Evolutionary conservation across 345 rosid species (phyloP).

Genomic region (Conringia planisiliqua): DNA sequence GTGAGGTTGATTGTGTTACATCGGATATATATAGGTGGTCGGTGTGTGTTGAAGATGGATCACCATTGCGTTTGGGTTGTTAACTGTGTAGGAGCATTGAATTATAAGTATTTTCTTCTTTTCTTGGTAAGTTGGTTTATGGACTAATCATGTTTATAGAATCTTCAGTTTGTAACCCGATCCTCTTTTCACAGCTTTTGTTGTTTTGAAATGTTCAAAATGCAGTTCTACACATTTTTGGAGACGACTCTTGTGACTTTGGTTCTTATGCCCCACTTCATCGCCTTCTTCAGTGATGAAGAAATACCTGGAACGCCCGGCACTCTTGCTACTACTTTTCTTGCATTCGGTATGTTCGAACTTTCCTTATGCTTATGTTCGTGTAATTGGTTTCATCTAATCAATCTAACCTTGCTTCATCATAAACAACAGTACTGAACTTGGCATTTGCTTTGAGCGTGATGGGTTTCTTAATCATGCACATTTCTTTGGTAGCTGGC

Average conservation of each 20-base stretch:
- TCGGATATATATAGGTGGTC: conserved; percentile 59
- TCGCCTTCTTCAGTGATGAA: conserved; percentile 89
- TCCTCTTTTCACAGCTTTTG: neutral
- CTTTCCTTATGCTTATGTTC: neutral
- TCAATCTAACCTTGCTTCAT: conserved; percentile 11
- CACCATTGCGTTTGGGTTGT: conserved; percentile 99
- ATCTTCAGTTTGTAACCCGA: neutral
- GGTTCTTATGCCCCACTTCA: conserved; percentile 82
- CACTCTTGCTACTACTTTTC: conserved; percentile 93
- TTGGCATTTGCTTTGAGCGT: neutral
- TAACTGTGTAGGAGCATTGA: conserved; percentile 94
- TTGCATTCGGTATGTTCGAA: conserved; percentile 71
- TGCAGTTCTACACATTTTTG: conserved; percentile 97
- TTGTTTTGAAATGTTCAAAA: neutral
- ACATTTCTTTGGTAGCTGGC: neutral
- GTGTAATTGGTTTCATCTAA: neutral
- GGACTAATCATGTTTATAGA: neutral
- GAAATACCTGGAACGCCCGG: conserved; percentile 97
- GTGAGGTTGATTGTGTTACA: conserved; percentile 16
- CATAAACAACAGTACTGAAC: conserved; percentile 38
- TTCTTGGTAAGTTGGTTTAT: conserved; percentile 68
- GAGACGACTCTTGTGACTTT: conserved; percentile 93
- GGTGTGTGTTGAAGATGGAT: conserved; percentile 97
- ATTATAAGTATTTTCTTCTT: conserved; percentile 95
- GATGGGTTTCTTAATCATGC: neutral